Conservation (phyloP, 176 grass and related monocot species). For the Cocos nucifera region DNA sequence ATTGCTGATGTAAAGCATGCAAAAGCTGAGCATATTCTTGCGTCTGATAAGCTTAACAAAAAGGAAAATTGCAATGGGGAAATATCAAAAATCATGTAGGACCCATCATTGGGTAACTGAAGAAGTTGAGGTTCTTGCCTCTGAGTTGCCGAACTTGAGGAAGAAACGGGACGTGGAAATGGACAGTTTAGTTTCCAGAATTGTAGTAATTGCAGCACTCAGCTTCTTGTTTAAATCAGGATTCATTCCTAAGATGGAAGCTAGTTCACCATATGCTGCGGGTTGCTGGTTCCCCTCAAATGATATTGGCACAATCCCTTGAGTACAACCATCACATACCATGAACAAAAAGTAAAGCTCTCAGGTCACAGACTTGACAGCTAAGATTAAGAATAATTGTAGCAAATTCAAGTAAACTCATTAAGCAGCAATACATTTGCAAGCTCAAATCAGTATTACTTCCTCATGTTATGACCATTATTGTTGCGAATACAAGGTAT, state of each 20-base stretch:
- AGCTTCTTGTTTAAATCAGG: slow-evolving; percentile 71
- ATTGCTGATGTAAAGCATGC: slow-evolving; percentile 97
- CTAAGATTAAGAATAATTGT: too few species aligned
- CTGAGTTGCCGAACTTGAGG: slow-evolving; percentile 72
- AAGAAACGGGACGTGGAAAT: slow-evolving; percentile 65
- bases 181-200: slow-evolving; percentile 69
- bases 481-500: too few species aligned
- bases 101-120: background rate
- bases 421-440: too few species aligned
- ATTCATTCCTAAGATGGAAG: slow-evolving; percentile 69
- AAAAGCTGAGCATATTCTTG: slow-evolving; percentile 93
- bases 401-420: too few species aligned
- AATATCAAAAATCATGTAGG: background rate
- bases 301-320: slow-evolving; percentile 84
- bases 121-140: slow-evolving; percentile 34
- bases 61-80: slow-evolving; percentile 46
- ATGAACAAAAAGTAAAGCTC: background rate
- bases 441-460: too few species aligned
- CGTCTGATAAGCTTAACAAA: slow-evolving; percentile 77
- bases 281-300: slow-evolving; percentile 75
- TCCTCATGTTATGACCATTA: too few species aligned
- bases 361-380: background rate
- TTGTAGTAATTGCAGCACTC: slow-evolving; percentile 47
- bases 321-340: slow-evolving; percentile 89
- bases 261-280: slow-evolving; percentile 68